phyloP scores from a whole-genome alignment of 2,329 filamentous ascomycete genomes.

The Gremmenia infestans region DNA sequence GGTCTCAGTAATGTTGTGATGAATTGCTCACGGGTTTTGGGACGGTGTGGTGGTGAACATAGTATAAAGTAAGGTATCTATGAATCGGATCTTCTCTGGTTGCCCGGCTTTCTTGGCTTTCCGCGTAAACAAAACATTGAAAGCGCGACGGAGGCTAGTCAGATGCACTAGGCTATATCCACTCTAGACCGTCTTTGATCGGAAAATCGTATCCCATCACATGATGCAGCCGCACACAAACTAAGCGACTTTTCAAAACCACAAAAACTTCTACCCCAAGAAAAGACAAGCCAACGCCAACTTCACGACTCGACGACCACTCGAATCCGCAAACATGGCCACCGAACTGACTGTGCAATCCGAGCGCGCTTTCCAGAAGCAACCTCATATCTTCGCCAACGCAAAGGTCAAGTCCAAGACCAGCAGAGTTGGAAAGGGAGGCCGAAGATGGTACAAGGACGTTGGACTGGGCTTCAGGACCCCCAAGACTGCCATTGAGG shows the following conservation, averaged over 20 bases:
- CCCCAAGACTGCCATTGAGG: constrained; percentile 97
- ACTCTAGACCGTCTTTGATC: no score
- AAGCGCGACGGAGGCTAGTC: constrained; percentile 13
- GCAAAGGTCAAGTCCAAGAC: constrained; percentile 86
- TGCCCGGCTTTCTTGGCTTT: constrained; percentile 2
- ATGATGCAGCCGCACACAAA: constrained; percentile 4
- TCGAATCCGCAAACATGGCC: constrained; percentile 59
- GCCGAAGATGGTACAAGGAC: constrained; percentile 98
- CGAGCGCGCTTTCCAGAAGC: constrained; percentile 99
- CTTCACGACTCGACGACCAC: constrained; percentile 27
- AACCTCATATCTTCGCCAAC: constrained; percentile 99
- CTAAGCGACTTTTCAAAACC: constrained; percentile 16
- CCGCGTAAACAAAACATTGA: constrained; percentile 23
- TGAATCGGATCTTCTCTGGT: constrained; percentile 6
- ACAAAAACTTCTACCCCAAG: constrained; percentile 6
- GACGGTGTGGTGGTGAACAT: constrained; percentile 6
- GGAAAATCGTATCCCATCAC: neutral
- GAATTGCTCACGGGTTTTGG: constrained; percentile 2
- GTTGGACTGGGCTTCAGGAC: constrained; percentile 99
- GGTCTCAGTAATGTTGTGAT: neutral
- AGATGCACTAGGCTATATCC: neutral
- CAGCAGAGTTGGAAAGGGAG: constrained; percentile 79
- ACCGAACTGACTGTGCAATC: constrained; percentile 99
- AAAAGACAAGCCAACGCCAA: constrained; percentile 3
- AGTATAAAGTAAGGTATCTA: no score